These are phyloP conservation scores for Dendryphion nanum DNA, from an alignment of 2,329 filamentous ascomycete genomes.

Conservation along the genomic window DNA sequence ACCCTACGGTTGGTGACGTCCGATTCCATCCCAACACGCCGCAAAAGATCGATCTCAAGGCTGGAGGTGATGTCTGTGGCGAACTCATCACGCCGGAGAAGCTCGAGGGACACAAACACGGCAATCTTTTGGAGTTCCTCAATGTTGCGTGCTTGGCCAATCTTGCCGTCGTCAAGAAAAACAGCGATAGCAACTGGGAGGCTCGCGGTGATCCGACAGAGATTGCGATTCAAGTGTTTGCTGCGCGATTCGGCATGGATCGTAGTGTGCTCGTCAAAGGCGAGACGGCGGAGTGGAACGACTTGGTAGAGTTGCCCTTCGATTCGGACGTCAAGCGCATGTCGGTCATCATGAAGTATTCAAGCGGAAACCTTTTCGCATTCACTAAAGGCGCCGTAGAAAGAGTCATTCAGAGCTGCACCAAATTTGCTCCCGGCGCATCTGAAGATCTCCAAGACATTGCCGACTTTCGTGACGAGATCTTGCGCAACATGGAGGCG, in stretches of 20 bases:
- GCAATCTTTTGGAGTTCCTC: too few relatives aligned
- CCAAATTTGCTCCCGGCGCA: slow-evolving; percentile 41
- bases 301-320: slow-evolving; percentile 67
- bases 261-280: slow-evolving; percentile 50
- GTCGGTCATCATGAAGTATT: slow-evolving; percentile 64
- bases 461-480: slow-evolving; percentile 54
- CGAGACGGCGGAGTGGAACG: slow-evolving; percentile 28
- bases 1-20: slow-evolving; percentile 32
- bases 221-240: slow-evolving; percentile 73
- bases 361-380: slow-evolving; percentile 42
- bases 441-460: slow-evolving; percentile 41
- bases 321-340: slow-evolving; percentile 75
- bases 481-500: slow-evolving; percentile 67
- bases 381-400: slow-evolving; percentile 71
- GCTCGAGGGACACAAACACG: too few relatives aligned
- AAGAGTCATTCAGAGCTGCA: slow-evolving; percentile 64
- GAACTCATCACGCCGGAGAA: too few relatives aligned
- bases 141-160: slow-evolving; percentile 46
- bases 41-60: slow-evolving; percentile 23
- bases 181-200: slow-evolving; percentile 22
- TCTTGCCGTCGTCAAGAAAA: slow-evolving; percentile 48
- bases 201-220: slow-evolving; percentile 55
- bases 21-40: slow-evolving; percentile 22
- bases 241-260: slow-evolving; percentile 65
- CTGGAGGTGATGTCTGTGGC: slow-evolving; percentile 17